Base-by-base conservation (phyloP, 108 stramenopile species). In the Skeletonema menzelii region DNA sequence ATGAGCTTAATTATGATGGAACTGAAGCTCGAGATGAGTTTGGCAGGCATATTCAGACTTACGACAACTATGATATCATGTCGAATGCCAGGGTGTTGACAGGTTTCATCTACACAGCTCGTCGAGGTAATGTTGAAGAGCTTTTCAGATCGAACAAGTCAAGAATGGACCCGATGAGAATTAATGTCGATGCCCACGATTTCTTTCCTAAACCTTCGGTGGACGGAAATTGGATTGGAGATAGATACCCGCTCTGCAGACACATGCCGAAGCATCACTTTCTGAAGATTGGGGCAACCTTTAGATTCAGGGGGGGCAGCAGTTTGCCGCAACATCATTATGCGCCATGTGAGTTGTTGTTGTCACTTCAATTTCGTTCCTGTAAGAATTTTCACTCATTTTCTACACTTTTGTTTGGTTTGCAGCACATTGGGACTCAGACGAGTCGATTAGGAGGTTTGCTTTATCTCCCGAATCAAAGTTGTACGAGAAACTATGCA, bases 181-280 rank as follows among this genome's bases (percentile, higher is more conserved):
- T 85, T 37, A 49, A 49, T 10, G 31, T 70, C 10, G 82, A 83
- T 26, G 77, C 46, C 69, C 73, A 81, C 19, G 86, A 87, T 64
- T 56, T 46, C 30, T 82, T 86, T 58, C 85, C 87, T 27, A 88
- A 88, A 72, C 19, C 65, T 27, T 75, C 65, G n/a, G 67, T 85
- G 4, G 70, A 76, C 70, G 72, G 80, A 2, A 57, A 56, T n/a
- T 88, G 80, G 71, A 68, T 85, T 56, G 85, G 83, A 13, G 85
- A 85, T 22, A 66, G 75, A 22, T 72, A 82, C 37, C 86, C 83
- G 2, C 77, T 84, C 10, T 86, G 86, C 24, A 55, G 53, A 32
- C 84, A 88, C 61, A 44, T 89, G 20, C 87, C 88, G 8, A 34
- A 27, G 12, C 49, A 69, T 5, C 76, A 85, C 34, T 91, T 93